These are phyloP conservation scores for Aspergillus bridgeri DNA, from an alignment of 495 filamentous ascomycete species.

Conservation along the genomic window DNA sequence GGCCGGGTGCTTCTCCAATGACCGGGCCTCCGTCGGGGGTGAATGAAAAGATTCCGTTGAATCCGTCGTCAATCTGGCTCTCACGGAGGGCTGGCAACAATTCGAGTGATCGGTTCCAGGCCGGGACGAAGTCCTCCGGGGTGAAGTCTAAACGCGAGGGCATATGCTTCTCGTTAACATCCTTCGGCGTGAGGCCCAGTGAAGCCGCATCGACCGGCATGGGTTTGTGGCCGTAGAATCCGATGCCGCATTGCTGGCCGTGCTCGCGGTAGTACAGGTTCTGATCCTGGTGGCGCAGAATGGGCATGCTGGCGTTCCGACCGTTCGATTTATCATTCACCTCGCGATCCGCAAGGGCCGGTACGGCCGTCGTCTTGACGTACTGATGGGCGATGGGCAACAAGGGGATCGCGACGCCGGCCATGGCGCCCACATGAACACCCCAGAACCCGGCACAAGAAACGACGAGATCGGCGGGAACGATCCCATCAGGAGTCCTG, in stretches of 20 bases:
- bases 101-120: constrained; percentile 43
- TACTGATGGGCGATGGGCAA: constrained; percentile 52
- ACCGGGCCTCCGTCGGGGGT: constrained; percentile 51
- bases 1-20: constrained; percentile 42
- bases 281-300: constrained; percentile 50
- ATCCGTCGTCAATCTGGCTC: constrained; percentile 44
- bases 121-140: constrained; percentile 44
- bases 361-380: constrained; percentile 44
- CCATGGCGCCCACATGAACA: constrained; percentile 50
- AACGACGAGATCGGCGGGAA: constrained; percentile 47
- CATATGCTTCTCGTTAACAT: constrained; percentile 52
- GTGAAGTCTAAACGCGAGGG: constrained; percentile 50
- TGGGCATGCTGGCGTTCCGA: constrained; percentile 40
- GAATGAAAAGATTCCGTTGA: constrained; percentile 53
- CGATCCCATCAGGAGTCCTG: constrained; percentile 30
- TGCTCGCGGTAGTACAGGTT: constrained; percentile 54
- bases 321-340: constrained; percentile 35
- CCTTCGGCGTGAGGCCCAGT: constrained; percentile 35
- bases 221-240: constrained; percentile 50
- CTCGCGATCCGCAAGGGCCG: constrained; percentile 26
- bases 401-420: constrained; percentile 45
- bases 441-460: constrained; percentile 56
- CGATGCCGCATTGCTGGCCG: constrained; percentile 49
- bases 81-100: constrained; percentile 41
- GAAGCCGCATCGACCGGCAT: constrained; percentile 46